These are phyloP conservation scores for Geranium rotundifolium DNA, from an alignment of 345 rosid species.

Conservation along the genomic window DNA sequence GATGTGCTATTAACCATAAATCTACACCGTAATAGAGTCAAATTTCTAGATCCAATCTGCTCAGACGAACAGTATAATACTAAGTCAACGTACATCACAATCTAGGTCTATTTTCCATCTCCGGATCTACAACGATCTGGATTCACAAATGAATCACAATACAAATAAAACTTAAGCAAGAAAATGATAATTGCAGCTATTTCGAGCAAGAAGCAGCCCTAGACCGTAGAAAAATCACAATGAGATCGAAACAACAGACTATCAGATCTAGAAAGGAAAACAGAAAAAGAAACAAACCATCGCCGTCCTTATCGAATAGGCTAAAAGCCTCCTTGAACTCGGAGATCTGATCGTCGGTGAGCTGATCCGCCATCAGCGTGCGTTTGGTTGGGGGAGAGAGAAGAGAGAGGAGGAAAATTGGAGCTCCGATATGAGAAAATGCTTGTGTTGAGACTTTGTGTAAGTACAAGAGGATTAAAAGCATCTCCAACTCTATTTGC, in stretches of 20 bases:
- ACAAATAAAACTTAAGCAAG: too few relatives aligned
- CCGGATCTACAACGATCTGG: not conserved
- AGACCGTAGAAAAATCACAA: not conserved
- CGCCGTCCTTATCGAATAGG: conserved; percentile 26
- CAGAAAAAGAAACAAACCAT: conserved; percentile 10
- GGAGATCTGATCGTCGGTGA: conserved; percentile 24
- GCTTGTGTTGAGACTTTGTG: not conserved
- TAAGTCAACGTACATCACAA: not conserved
- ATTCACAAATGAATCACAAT: not conserved
- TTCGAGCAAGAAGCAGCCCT: not conserved
- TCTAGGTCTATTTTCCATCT: not conserved
- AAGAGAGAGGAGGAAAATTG: not conserved
- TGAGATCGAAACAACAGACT: not conserved
- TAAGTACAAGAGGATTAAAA: not conserved
- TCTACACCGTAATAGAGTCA: not conserved
- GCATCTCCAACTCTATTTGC: too few relatives aligned
- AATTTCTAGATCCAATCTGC: not conserved
- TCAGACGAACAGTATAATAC: not conserved
- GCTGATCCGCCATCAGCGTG: conserved; percentile 16
- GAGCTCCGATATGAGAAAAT: not conserved
- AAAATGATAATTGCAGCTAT: too few relatives aligned
- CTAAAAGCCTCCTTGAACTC: conserved; percentile 26
- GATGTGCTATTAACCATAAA: not conserved
- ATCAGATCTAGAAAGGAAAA: not conserved
- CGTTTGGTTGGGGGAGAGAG: not conserved